Conservation (phyloP, 805 yeast species). For the Zygoascus ofunaensis region DNA sequence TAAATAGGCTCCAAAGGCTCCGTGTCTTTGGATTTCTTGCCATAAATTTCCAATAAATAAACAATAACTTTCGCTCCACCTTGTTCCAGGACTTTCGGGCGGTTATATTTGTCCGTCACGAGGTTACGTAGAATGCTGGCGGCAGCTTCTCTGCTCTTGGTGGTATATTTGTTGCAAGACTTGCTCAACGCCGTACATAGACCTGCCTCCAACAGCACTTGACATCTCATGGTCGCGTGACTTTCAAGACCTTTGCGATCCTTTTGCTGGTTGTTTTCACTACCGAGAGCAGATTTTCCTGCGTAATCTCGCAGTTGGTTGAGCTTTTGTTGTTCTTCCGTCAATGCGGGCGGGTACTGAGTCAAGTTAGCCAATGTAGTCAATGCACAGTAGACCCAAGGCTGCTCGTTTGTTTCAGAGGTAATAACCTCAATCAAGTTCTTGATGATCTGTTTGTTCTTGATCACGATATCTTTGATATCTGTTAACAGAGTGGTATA, state of each 20-base stretch:
- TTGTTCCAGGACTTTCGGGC: slow-evolving; percentile 25
- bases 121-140: slow-evolving; percentile 25
- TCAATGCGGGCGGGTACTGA: slow-evolving; percentile 25
- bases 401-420: slow-evolving; percentile 13
- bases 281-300: slow-evolving; percentile 20
- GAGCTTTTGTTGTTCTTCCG: slow-evolving; percentile 24
- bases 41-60: slow-evolving; percentile 20
- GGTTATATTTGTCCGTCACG: slow-evolving; percentile 20
- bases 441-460: slow-evolving; percentile 14
- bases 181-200: slow-evolving; percentile 19
- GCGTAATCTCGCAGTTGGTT: slow-evolving; percentile 23
- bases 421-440: slow-evolving; percentile 8
- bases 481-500: slow-evolving; percentile 26
- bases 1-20: slow-evolving; percentile 1
- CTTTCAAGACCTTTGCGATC: slow-evolving; percentile 11
- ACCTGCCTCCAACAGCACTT: slow-evolving; percentile 21
- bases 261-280: not conserved
- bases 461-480: slow-evolving; percentile 23
- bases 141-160: slow-evolving; percentile 19
- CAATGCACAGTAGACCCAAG: slow-evolving; percentile 27
- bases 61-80: slow-evolving; percentile 29
- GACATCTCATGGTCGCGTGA: slow-evolving; percentile 19
- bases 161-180: slow-evolving; percentile 17
- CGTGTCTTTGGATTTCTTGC: slow-evolving; percentile 1
- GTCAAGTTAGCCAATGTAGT: slow-evolving; percentile 26